Conservation (phyloP, 2,329 filamentous ascomycete genomes). For the Diaporthe ampelina region DNA sequence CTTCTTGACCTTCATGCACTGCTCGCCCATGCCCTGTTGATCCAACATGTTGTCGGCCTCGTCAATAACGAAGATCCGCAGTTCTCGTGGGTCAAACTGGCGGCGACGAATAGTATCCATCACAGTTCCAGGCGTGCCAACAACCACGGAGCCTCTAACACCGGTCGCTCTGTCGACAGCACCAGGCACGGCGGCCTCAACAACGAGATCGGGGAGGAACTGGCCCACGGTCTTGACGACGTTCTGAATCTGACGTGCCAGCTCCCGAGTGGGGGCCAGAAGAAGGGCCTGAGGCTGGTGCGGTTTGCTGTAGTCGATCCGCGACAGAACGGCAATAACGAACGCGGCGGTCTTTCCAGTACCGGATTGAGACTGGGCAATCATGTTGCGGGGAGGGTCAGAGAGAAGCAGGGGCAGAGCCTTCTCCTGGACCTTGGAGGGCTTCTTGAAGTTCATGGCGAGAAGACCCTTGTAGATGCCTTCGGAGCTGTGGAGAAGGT, state of each 20-base stretch:
- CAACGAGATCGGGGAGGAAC: slow-evolving; percentile 81
- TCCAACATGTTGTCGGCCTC: slow-evolving; percentile 99
- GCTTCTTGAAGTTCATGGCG: slow-evolving; percentile 90
- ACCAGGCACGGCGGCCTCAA: slow-evolving; percentile 88
- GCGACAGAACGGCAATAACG: slow-evolving; percentile 89
- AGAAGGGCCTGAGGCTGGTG: slow-evolving; percentile 86
- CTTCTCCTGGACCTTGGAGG: slow-evolving; percentile 97
- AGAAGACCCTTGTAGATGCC: slow-evolving; percentile 83
- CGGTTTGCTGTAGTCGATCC: slow-evolving; percentile 80
- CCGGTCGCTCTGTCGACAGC: slow-evolving; percentile 76
- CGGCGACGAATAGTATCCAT: slow-evolving; percentile 86
- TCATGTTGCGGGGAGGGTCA: slow-evolving; percentile 92
- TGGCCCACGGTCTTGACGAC: slow-evolving; percentile 88
- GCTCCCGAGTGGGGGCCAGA: slow-evolving; percentile 91
- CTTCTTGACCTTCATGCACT: slow-evolving; percentile 91
- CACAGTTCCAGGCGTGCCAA: slow-evolving; percentile 94
- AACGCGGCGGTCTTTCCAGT: slow-evolving; percentile 99
- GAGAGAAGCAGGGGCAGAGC: slow-evolving; percentile 90
- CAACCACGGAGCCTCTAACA: slow-evolving; percentile 83
- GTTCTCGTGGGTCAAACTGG: slow-evolving; percentile 77
- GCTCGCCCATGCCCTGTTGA: slow-evolving; percentile 93
- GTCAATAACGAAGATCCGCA: slow-evolving; percentile 91
- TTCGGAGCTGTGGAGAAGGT: slow-evolving; percentile 56
- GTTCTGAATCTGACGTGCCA: slow-evolving; percentile 92
- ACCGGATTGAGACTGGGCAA: slow-evolving; percentile 98